These are phyloP conservation scores for Quercus cerris DNA, from an alignment of 306 rosid species.

Conservation along the genomic window DNA sequence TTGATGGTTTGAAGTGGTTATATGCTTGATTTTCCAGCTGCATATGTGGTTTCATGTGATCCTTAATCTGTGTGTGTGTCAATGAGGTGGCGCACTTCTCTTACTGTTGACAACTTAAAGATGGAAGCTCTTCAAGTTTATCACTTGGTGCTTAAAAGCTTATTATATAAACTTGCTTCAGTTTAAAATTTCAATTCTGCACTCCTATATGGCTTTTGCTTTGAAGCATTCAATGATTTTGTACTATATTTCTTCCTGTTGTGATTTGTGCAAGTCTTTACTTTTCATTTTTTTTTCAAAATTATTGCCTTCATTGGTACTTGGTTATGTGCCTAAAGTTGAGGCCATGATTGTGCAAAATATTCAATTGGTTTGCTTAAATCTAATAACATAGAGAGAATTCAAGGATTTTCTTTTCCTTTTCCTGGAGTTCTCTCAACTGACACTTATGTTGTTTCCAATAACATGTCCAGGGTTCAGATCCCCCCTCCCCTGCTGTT, in stretches of 20 bases:
- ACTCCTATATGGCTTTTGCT: neutral
- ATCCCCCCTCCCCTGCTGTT: no score
- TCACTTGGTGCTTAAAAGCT: neutral
- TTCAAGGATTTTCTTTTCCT: neutral
- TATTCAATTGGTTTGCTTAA: neutral
- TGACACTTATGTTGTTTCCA: no score
- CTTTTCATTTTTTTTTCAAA: neutral
- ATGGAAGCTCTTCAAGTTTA: neutral
- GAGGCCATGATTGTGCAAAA: neutral
- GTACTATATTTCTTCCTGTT: neutral
- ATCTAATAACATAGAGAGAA: neutral
- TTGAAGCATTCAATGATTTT: neutral
- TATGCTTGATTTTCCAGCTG: neutral
- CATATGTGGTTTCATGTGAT: neutral
- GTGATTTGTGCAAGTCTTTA: neutral
- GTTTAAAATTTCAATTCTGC: neutral
- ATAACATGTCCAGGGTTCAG: no score
- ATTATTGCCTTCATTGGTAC: neutral
- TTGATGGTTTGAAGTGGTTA: neutral
- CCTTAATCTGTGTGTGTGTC: no score
- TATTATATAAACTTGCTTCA: neutral
- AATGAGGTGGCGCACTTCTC: neutral
- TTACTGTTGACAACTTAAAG: neutral
- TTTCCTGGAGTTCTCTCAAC: neutral
- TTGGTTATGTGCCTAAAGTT: neutral